Base-by-base conservation (phyloP, 805 yeast species). In the Jamesozyma hellenica region DNA sequence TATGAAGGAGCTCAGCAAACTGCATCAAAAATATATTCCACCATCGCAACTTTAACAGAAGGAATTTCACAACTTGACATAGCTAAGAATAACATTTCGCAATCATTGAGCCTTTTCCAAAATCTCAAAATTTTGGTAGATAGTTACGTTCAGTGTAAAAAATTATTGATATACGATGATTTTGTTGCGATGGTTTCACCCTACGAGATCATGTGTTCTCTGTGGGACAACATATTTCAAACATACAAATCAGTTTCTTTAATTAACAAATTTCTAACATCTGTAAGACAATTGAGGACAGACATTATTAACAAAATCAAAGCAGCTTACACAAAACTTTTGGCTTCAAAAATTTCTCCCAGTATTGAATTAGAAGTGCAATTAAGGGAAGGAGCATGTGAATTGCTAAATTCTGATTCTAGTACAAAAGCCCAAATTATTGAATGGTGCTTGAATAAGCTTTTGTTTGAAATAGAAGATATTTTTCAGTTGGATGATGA, bases 401-500 rank as follows among this genome's bases (percentile, higher is more conserved):
- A 67, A 36, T 73, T 87, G 13, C 58, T 90, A 34, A 92, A 85
- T 44, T 58, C 71, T 9, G 63, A 84, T 35, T 31, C 48, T 1
- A 69, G 75, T 37, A 71, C 77, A 44, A 71, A 68, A 35, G 74
- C 74, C 36, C 75, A 78, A 51, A 66, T 90, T 35, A 61, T 77
- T 8, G 74, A 70, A 35, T 85, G 94, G 90, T 84, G 82, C 58
- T 72, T 82, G 43, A 68, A 68, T 25, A 68, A 68, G 28, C 77
- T 81, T 45, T 66, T 92, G 39, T 73, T 72, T 51, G 97, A 90
- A 51, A 76, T 90, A 33, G 71, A 71, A 28, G 64, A 75, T 17
- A 85, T 92, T 10, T 92, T 92, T 62, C 72, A 76, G 39, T 68
- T 78, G 9, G 70, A 77, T 12, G 96, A 87, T 50, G 98, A 92